A percentile compares a stretch with the other conserved stretches of the same genome.
These are phyloP conservation scores for Tricholoma saponaceum DNA, from an alignment of 768 basidiomycete genomes.

Conservation along the genomic window DNA sequence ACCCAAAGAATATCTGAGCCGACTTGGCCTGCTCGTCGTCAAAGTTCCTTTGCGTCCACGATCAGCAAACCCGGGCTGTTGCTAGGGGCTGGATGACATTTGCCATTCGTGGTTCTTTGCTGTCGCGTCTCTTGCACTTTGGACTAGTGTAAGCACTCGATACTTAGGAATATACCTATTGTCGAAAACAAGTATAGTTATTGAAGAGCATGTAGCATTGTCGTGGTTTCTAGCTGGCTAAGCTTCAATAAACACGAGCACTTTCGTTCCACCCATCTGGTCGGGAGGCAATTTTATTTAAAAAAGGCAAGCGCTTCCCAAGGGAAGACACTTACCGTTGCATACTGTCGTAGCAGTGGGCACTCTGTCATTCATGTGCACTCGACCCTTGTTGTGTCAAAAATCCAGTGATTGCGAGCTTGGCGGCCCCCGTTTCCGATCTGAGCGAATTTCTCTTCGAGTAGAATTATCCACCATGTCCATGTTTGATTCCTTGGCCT, in stretches of 20 bases:
- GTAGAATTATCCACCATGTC: conserved; percentile 4
- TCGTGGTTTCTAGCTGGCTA: too few relatives aligned
- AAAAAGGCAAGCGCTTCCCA: background rate
- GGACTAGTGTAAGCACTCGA: background rate
- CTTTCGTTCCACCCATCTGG: background rate
- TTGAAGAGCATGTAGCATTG: too few relatives aligned
- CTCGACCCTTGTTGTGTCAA: background rate
- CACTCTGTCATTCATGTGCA: too few relatives aligned
- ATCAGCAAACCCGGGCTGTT: too few relatives aligned
- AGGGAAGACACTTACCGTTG: background rate
- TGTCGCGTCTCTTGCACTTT: background rate
- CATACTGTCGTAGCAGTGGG: background rate
- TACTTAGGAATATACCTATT: too few relatives aligned
- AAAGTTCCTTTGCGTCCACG: too few relatives aligned
- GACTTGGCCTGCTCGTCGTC: too few relatives aligned
- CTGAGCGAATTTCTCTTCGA: background rate
- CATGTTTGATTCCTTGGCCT: conserved; percentile 7
- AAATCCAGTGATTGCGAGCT: background rate
- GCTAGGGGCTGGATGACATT: too few relatives aligned
- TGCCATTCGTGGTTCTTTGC: too few relatives aligned
- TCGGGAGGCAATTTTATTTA: background rate
- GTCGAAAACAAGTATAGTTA: too few relatives aligned
- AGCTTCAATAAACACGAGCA: too few relatives aligned
- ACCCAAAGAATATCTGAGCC: too few relatives aligned
- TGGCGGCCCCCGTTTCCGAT: conserved; percentile 5